Conservation (phyloP, 306 rosid species). For the Vicia villosa region DNA sequence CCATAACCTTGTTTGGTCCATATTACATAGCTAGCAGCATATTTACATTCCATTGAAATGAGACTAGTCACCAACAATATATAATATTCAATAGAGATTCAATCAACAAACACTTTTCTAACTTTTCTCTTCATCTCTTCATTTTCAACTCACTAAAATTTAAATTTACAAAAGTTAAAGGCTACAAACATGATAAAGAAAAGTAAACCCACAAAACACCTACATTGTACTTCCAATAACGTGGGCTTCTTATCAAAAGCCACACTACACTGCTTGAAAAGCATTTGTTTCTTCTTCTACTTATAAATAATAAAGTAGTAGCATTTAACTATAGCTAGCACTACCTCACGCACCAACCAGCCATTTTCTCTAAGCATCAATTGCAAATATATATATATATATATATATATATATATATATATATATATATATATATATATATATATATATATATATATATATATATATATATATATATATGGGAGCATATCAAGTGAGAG, state of each 20-base stretch:
- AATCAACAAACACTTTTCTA: neutral
- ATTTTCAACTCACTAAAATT: conserved; percentile 3
- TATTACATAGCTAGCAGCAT: neutral
- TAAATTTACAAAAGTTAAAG: conserved; percentile 30
- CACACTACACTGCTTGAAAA: conserved; percentile 26
- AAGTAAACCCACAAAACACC: conserved; percentile 24
- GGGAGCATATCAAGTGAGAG: too few species aligned
- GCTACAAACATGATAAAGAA: conserved; percentile 22
- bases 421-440: too few species aligned
- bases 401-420: too few species aligned
- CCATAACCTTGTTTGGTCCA: conserved; percentile 9
- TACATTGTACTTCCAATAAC: conserved; percentile 49
- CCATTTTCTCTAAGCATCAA: conserved; percentile 21
- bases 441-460: too few species aligned
- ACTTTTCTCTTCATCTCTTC: neutral
- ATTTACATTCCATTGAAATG: conserved; percentile 5
- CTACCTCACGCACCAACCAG: conserved; percentile 25
- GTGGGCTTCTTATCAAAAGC: conserved; percentile 32
- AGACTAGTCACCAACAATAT: too few species aligned
- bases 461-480: too few species aligned
- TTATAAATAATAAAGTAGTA: neutral
- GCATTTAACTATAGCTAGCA: conserved; percentile 18
- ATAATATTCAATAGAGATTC: conserved; percentile 34
- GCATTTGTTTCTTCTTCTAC: too few species aligned
- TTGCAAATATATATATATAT: too few species aligned